Conservation (phyloP, 2,329 filamentous ascomycete species). For the Phialemonium atrogriseum region DNA sequence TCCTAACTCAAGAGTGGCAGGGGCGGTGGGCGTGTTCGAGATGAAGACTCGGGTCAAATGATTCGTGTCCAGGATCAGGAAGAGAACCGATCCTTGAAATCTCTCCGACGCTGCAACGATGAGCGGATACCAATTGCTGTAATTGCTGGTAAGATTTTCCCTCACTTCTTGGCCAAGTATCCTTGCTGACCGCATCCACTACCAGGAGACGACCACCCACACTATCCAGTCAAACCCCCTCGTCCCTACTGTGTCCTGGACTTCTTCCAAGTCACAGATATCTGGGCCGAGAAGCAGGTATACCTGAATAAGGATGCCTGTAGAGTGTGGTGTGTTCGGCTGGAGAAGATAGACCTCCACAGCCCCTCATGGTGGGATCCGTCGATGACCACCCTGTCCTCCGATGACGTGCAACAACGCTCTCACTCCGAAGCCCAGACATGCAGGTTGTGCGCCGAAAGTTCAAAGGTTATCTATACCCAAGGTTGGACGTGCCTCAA, state of each 20-base stretch:
- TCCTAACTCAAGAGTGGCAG: constrained; percentile 20
- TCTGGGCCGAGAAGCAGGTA: constrained; percentile 55
- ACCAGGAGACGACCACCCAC: constrained; percentile 43
- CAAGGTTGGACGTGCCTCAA: constrained; percentile 21
- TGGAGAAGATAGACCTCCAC: constrained; percentile 52
- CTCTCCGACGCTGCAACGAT: constrained; percentile 37
- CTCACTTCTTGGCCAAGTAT: not conserved
- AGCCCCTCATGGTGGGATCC: constrained; percentile 51
- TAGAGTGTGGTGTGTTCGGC: constrained; percentile 44
- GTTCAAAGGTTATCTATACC: constrained; percentile 28
- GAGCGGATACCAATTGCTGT: constrained; percentile 43
- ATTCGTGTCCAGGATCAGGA: constrained; percentile 22
- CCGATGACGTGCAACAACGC: not conserved
- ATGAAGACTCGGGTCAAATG: constrained; percentile 34
- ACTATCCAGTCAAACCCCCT: constrained; percentile 39
- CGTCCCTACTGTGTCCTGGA: constrained; percentile 57
- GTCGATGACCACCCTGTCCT: constrained; percentile 13
- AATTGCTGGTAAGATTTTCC: constrained; percentile 38
- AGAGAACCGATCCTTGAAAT: constrained; percentile 16
- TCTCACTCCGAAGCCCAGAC: constrained; percentile 5
- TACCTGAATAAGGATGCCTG: constrained; percentile 22
- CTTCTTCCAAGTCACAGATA: constrained; percentile 59
- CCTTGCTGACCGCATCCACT: constrained; percentile 3
- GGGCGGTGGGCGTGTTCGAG: constrained; percentile 43
- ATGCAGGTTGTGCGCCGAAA: constrained; percentile 31